Evolutionary conservation across 495 filamentous ascomycete species (phyloP).

Genomic region (Hypoxylon fragiforme): DNA sequence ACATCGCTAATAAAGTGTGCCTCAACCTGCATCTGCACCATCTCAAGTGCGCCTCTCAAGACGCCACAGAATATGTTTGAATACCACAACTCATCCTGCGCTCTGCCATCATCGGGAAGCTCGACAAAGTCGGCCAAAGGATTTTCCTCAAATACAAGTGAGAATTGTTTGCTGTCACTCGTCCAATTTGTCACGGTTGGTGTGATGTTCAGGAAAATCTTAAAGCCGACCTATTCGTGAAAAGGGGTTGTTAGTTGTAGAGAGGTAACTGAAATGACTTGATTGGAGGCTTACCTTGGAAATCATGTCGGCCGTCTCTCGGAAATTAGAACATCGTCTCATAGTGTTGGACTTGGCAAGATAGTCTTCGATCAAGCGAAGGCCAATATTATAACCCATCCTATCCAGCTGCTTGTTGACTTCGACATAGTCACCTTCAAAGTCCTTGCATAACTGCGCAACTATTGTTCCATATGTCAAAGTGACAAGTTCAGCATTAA

Average conservation of each 20-base stretch:
- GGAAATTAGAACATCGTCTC: constrained; percentile 82
- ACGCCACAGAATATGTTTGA: constrained; percentile 97
- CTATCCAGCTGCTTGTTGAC: constrained; percentile 97
- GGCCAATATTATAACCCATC: constrained; percentile 98
- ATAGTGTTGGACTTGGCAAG: constrained; percentile 90
- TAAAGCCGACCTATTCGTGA: constrained; percentile 80
- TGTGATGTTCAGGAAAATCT: constrained; percentile 98
- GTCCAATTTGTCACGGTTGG: constrained; percentile 95
- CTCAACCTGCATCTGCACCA: constrained; percentile 99
- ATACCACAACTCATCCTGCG: constrained; percentile 97
- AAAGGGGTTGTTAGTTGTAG: too few relatives aligned
- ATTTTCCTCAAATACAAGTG: constrained; percentile 94
- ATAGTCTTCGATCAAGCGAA: constrained; percentile 96
- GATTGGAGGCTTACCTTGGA: constrained; percentile 65
- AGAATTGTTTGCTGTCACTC: constrained; percentile 93
- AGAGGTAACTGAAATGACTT: too few relatives aligned
- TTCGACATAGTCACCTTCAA: constrained; percentile 86
- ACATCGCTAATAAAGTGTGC: constrained; percentile 96
- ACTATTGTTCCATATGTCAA: constrained; percentile 98
- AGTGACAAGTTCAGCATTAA: constrained; percentile 91
- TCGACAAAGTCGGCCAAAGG: constrained; percentile 97
- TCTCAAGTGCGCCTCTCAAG: constrained; percentile 86
- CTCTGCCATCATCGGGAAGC: constrained; percentile 90
- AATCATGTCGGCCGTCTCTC: constrained; percentile 95
- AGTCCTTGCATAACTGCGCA: constrained; percentile 93